These are phyloP conservation scores for Sarocladiaceae sp. DNA, from an alignment of 2,329 filamentous ascomycete species.

Conservation along the genomic window DNA sequence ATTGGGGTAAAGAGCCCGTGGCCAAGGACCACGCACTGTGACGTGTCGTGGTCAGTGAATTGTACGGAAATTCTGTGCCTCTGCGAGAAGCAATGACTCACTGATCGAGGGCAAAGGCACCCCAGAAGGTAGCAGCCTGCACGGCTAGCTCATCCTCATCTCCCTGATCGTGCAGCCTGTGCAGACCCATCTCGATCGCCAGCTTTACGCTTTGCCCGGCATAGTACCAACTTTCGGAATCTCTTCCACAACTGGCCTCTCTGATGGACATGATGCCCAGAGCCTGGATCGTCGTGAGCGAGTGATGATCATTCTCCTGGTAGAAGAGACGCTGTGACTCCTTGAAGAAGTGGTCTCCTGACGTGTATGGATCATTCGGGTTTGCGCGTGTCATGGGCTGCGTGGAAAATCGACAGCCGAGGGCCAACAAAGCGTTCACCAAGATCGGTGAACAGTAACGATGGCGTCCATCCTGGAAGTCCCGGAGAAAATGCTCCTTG, in stretches of 20 bases:
- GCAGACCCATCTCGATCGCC: slow-evolving; percentile 65
- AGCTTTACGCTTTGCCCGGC: slow-evolving; percentile 66
- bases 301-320: slow-evolving; percentile 52
- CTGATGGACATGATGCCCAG: slow-evolving; percentile 70
- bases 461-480: slow-evolving; percentile 53
- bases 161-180: slow-evolving; percentile 42
- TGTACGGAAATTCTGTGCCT: background rate
- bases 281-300: slow-evolving; percentile 66
- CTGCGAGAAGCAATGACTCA: slow-evolving; percentile 30
- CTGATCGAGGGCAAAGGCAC: slow-evolving; percentile 58
- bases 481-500: slow-evolving; percentile 62
- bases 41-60: background rate
- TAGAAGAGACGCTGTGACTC: slow-evolving; percentile 58
- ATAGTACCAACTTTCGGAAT: slow-evolving; percentile 68
- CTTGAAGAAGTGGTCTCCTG: slow-evolving; percentile 69
- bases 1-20: slow-evolving; percentile 55
- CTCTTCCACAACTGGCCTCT: slow-evolving; percentile 65
- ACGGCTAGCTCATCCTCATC: slow-evolving; percentile 53
- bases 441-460: slow-evolving; percentile 63
- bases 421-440: slow-evolving; percentile 58
- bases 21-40: slow-evolving; percentile 58
- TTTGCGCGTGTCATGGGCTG: slow-evolving; percentile 58
- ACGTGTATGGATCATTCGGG: slow-evolving; percentile 54
- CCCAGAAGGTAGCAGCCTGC: slow-evolving; percentile 55
- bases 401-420: slow-evolving; percentile 63